Evolutionary conservation across 352 stramenopile species (phyloP).

Genomic region (Phytophthora ramorum): DNA sequence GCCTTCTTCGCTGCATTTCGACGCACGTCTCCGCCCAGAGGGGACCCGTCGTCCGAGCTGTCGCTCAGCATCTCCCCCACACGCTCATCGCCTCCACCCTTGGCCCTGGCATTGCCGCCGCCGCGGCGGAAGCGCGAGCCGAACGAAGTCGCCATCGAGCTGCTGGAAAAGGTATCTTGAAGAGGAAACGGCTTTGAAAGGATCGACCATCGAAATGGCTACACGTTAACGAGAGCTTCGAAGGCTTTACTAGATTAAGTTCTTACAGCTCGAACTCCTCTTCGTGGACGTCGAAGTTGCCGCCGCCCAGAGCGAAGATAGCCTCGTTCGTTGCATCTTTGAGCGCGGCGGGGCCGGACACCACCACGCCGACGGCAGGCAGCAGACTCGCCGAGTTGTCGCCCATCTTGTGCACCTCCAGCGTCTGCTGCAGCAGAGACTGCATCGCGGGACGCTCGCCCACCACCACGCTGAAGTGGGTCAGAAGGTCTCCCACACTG

Average conservation of each 20-base stretch:
- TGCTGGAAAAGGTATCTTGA: not conserved
- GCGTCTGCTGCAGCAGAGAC: conserved; percentile 37
- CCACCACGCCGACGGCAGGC: conserved; percentile 42
- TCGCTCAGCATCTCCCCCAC: conserved; percentile 71
- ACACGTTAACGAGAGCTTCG: not conserved
- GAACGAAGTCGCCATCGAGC: conserved; percentile 25
- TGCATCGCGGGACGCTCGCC: conserved; percentile 45
- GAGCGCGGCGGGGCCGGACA: conserved; percentile 45
- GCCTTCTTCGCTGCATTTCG: conserved; percentile 19
- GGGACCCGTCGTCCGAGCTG: conserved; percentile 55
- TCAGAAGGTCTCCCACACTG: conserved; percentile 47
- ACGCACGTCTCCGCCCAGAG: conserved; percentile 27
- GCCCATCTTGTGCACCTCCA: conserved; percentile 32
- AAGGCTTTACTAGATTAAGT: no score
- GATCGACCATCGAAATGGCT: conserved; percentile 20
- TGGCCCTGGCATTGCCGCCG: conserved; percentile 9
- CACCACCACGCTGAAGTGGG: conserved; percentile 37
- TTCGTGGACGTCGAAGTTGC: conserved; percentile 60
- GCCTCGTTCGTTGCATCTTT: conserved; percentile 50
- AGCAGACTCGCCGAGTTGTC: conserved; percentile 23
- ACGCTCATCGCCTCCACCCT: conserved; percentile 31
- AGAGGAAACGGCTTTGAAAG: not conserved
- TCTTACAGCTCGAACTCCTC: conserved; percentile 48
- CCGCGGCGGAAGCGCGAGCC: conserved; percentile 46
- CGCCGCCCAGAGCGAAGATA: conserved; percentile 36